Percentiles rank a stretch among this genome's conserved stretches.
Conservation (phyloP, 2,329 filamentous ascomycete genomes). For the Chrysoporthe austroafricana region DNA sequence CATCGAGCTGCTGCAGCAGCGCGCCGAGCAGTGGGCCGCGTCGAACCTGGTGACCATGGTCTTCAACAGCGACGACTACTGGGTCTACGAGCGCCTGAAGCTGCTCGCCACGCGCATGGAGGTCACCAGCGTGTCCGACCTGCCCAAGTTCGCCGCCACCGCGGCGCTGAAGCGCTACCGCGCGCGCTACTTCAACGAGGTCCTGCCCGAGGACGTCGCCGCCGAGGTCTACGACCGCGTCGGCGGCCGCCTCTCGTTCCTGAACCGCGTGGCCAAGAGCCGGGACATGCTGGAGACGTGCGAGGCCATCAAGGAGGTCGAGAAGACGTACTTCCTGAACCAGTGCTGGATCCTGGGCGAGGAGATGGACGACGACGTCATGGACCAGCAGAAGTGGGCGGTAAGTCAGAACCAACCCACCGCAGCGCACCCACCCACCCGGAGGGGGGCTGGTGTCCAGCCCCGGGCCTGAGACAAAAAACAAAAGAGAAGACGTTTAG, state of each 20-base stretch:
- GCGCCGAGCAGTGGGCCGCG: constrained; percentile 95
- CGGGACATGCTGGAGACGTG: constrained; percentile 79
- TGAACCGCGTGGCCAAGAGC: constrained; percentile 89
- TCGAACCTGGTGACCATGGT: constrained; percentile 88
- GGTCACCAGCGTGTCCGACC: constrained; percentile 81
- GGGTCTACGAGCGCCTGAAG: constrained; percentile 95
- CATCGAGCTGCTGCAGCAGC: constrained; percentile 91
- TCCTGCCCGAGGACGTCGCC: constrained; percentile 57
- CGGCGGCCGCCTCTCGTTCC: constrained; percentile 84
- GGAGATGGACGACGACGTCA: constrained; percentile 71
- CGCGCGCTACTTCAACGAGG: constrained; percentile 73
- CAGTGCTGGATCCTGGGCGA: constrained; percentile 74
- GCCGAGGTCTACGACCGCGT: constrained; percentile 84
- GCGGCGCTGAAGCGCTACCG: constrained; percentile 79
- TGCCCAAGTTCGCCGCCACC: constrained; percentile 78
- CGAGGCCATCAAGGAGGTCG: constrained; percentile 64
- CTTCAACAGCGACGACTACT: constrained; percentile 97
- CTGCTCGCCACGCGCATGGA: constrained; percentile 94
- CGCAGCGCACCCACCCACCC: not conserved
- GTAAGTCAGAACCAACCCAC: constrained; percentile 54
- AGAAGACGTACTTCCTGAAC: constrained; percentile 79
- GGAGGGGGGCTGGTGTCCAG: too few relatives aligned
- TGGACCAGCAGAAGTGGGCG: constrained; percentile 84
- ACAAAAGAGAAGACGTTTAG: too few relatives aligned
- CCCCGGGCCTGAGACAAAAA: not conserved